These are phyloP conservation scores for Canariomyces notabilis DNA, from an alignment of 2,329 filamentous ascomycete genomes.

Conservation along the genomic window DNA sequence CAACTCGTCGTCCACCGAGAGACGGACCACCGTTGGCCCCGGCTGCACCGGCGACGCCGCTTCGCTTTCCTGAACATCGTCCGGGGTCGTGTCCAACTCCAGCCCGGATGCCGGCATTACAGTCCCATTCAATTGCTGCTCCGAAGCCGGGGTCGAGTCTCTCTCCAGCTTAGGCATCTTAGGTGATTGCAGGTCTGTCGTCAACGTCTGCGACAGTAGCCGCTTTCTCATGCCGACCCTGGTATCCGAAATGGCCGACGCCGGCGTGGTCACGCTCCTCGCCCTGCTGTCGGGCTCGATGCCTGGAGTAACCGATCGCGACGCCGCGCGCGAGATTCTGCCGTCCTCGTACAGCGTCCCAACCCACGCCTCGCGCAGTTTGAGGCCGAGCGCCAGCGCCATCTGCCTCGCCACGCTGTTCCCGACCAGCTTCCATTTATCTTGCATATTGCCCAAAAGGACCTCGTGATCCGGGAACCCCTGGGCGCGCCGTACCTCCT, in stretches of 20 bases:
- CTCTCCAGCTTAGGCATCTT: background rate
- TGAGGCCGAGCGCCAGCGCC: constrained; percentile 60
- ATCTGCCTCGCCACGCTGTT: constrained; percentile 72
- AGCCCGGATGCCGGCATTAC: background rate
- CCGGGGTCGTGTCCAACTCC: background rate
- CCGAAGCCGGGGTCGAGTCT: background rate
- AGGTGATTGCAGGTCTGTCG: background rate
- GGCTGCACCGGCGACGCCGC: background rate
- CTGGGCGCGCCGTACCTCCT: constrained; percentile 66
- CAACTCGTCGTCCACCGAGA: background rate
- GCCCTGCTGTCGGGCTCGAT: background rate
- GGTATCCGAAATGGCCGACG: background rate
- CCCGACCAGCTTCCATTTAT: constrained; percentile 64
- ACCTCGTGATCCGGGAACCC: constrained; percentile 67
- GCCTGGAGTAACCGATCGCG: background rate
- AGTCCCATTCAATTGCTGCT: background rate
- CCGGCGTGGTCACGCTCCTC: background rate
- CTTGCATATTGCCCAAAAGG: constrained; percentile 49
- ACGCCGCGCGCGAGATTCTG: background rate
- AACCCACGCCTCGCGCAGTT: constrained; percentile 54
- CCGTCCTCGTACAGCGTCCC: constrained; percentile 33
- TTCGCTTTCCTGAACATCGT: background rate
- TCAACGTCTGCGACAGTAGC: background rate
- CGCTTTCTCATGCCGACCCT: background rate
- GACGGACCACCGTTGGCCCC: constrained; percentile 5